A percentile compares a stretch with the other conserved stretches of the same genome.
Evolutionary conservation across 1,284 basidiomycete species (phyloP).

Genomic region (Heliocybe sulcata): DNA sequence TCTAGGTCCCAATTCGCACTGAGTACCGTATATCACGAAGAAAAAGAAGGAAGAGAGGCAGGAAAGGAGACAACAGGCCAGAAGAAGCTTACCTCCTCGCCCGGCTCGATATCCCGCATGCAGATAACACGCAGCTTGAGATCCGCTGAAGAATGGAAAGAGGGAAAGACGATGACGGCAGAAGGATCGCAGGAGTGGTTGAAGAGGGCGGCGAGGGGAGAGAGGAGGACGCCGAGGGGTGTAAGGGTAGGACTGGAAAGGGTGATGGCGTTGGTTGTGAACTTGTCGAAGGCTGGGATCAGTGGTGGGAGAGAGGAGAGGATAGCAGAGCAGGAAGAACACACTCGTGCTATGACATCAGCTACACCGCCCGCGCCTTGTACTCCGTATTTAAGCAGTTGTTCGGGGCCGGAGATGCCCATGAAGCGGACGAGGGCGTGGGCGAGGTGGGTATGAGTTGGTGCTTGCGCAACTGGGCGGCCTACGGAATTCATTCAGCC

Average conservation of each 20-base stretch:
- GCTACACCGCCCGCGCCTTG: constrained; percentile 54
- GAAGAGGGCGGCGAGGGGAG: constrained; percentile 72
- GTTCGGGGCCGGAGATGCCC: constrained; percentile 46
- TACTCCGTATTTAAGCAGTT: constrained; percentile 51
- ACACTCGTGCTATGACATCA: constrained; percentile 63
- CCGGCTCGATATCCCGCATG: constrained; percentile 51
- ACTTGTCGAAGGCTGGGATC: too few species aligned
- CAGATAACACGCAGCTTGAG: constrained; percentile 70
- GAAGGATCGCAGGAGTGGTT: constrained; percentile 94
- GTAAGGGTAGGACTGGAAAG: constrained; percentile 69
- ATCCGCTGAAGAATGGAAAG: constrained; percentile 24
- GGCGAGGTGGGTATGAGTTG: constrained; percentile 60
- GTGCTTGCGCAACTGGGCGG: constrained; percentile 20
- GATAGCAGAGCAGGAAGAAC: constrained; percentile 11
- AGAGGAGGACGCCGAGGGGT: constrained; percentile 77
- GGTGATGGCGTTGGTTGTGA: constrained; percentile 85
- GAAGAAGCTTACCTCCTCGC: constrained; percentile 63
- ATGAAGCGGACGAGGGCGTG: constrained; percentile 67
- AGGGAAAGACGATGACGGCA: constrained; percentile 86
- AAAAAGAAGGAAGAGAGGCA: not conserved
- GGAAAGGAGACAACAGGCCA: too few species aligned
- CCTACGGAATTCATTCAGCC: too few species aligned
- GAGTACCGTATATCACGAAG: constrained; percentile 6
- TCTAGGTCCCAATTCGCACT: constrained; percentile 22
- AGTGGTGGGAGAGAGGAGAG: too few species aligned